Percentiles rank a stretch among this genome's conserved stretches.
phyloP scores from a whole-genome alignment of 179 eudicot species.

The Gypsophila paniculata region DNA sequence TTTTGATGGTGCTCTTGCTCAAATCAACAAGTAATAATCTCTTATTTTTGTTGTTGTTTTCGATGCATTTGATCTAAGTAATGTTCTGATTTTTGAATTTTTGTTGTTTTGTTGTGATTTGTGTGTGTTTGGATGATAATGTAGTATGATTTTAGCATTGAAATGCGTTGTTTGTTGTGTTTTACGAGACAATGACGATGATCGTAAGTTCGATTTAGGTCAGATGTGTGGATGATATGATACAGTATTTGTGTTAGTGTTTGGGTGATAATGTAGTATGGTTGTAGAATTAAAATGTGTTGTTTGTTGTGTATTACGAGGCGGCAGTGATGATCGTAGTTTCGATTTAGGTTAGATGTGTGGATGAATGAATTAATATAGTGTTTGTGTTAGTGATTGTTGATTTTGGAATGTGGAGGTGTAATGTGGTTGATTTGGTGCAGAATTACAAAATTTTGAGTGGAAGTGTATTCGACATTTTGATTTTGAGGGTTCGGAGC shows the following conservation, averaged over 20 bases:
- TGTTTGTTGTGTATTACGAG: not conserved
- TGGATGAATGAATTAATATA: not conserved
- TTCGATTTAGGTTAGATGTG: not conserved
- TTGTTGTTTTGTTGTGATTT: conserved; percentile 3
- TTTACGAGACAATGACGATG: too few relatives aligned
- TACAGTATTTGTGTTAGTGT: too few relatives aligned
- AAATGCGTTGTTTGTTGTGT: too few relatives aligned
- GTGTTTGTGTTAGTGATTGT: too few relatives aligned
- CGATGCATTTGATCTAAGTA: not conserved
- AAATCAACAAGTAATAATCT: conserved; percentile 78
- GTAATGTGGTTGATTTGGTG: not conserved
- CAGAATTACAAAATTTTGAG: not conserved
- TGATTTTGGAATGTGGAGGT: too few relatives aligned
- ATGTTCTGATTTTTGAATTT: not conserved
- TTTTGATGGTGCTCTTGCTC: conserved; percentile 98
- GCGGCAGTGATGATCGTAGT: not conserved
- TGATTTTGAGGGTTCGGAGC: not conserved
- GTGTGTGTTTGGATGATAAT: too few relatives aligned
- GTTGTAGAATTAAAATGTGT: not conserved
- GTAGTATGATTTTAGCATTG: too few relatives aligned
- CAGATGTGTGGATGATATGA: too few relatives aligned
- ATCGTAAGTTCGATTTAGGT: too few relatives aligned
- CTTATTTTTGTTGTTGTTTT: conserved; percentile 3
- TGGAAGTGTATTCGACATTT: not conserved
- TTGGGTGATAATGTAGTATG: not conserved